Evolutionary conservation across 495 filamentous ascomycete species (phyloP).

Genomic region (Hyaloscypha finlandica): DNA sequence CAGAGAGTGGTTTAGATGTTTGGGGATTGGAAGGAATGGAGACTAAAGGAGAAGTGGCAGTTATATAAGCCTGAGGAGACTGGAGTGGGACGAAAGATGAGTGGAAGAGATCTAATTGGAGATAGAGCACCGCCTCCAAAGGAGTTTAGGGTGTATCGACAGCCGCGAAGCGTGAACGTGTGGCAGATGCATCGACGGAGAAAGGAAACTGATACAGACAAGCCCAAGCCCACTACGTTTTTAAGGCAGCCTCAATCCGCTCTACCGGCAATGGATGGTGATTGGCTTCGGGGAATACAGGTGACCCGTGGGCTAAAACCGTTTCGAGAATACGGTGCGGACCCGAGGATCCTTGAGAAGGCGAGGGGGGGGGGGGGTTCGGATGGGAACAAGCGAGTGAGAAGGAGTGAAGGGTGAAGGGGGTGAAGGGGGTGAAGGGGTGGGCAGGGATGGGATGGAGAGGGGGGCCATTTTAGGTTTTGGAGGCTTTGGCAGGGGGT

Average conservation of each 20-base stretch:
- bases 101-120: constrained; percentile 7
- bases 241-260: constrained; percentile 26
- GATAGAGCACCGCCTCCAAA: constrained; percentile 32
- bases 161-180: constrained; percentile 29
- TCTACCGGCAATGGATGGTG: background rate
- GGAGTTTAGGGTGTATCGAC: constrained; percentile 22
- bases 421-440: background rate
- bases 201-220: constrained; percentile 10
- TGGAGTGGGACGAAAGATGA: constrained; percentile 20
- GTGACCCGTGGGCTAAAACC: background rate
- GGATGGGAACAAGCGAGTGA: background rate
- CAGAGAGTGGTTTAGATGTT: background rate
- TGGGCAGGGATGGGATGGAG: background rate
- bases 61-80: constrained; percentile 9
- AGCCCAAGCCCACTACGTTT: constrained; percentile 8
- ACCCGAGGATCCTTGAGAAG: constrained; percentile 28
- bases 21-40: background rate
- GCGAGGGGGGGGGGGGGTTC: background rate
- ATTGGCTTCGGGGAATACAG: background rate
- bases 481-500: background rate
- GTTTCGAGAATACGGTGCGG: constrained; percentile 21
- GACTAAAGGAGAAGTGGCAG: constrained; percentile 13
- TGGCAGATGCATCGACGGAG: constrained; percentile 20
- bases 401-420: background rate
- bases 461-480: background rate